A percentile compares a stretch with the other conserved stretches of the same genome.
Conservation (phyloP, 208 protist genomes). For the Leishmania turanica region DNA sequence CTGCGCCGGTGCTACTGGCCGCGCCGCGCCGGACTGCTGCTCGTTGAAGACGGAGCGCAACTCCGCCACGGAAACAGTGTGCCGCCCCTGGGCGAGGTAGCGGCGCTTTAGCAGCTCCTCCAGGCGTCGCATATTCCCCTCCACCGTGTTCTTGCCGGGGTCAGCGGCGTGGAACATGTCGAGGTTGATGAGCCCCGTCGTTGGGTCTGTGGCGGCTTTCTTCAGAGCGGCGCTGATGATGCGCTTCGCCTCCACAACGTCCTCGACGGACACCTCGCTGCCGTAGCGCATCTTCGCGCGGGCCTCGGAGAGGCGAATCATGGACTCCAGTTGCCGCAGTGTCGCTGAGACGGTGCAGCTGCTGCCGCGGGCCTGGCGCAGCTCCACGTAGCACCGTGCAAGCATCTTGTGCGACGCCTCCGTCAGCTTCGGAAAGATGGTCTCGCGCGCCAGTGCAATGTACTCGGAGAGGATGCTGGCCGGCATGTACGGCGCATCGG, state of each 20-base stretch:
- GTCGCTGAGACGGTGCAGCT: constrained; percentile 97
- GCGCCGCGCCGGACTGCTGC: constrained; percentile 42
- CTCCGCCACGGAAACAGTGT: constrained; percentile 57
- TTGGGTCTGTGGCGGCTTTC: constrained; percentile 86
- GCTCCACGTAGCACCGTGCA: constrained; percentile 94
- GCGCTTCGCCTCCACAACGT: constrained; percentile 92
- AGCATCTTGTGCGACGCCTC: constrained; percentile 91
- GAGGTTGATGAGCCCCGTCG: constrained; percentile 88
- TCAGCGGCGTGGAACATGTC: constrained; percentile 91
- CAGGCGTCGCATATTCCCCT: constrained; percentile 80
- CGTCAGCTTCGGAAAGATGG: constrained; percentile 83
- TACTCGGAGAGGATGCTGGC: constrained; percentile 89
- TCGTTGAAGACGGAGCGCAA: constrained; percentile 79
- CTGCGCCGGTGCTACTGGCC: constrained; percentile 62
- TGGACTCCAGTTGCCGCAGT: constrained; percentile 98
- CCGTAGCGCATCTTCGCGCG: constrained; percentile 92
- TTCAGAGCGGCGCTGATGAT: constrained; percentile 90
- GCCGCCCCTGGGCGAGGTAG: constrained; percentile 48
- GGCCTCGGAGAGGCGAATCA: constrained; percentile 98
- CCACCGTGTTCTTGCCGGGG: constrained; percentile 75
- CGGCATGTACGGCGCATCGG: constrained; percentile 76
- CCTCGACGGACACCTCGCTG: constrained; percentile 65
- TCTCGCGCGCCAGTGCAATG: constrained; percentile 91
- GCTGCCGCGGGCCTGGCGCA: constrained; percentile 86
- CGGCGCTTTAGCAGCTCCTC: constrained; percentile 64